Base-by-base conservation (phyloP, 2,329 filamentous ascomycete species). In the Sporothrix euskadiensis region DNA sequence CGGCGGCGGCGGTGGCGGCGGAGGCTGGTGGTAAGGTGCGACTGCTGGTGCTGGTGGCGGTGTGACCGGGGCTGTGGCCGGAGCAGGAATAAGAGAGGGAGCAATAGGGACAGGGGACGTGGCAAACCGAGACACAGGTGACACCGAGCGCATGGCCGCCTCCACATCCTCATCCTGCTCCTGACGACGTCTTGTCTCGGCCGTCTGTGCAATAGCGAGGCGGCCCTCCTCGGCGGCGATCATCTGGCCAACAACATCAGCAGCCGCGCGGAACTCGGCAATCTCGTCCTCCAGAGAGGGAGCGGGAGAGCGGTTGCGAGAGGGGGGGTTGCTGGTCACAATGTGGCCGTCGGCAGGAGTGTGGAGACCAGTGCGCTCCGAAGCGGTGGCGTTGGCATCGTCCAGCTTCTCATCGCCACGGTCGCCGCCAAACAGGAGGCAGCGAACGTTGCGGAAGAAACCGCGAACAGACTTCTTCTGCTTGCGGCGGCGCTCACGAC, bases 271-370 rank as follows among this genome's bases (percentile, higher is more conserved):
- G 78, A 87, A 84, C 68, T 83, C 80, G 3, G 84, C 82, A 75
- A 87, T 82, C 77, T 86, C 85, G 76, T 86, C 82, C 75, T 85
- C 83, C 82, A 87, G 84, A 3, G 83, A 83, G 12, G 77, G 69
- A 68, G 70, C 79, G 44, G 78, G 78, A n/a, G 69, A 59, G 47
- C 63, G 49, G 41, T 65, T 41, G 35, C 44, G 69, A 79, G 69
- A 47, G 22, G 52, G 35, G 1, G 52, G 35, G 2, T 22, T 47
- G 54, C 35, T 71, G 22, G 69, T 59, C 78, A 72, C 74, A 57
- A 72, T 71, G 41, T 73, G 69, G 19, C 72, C 72, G 32, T 71
- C 41, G 3, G 63, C 41, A 12, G 35, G 7, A 1, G 41, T 22
- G 22, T 16, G 69, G 63, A 35, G 12, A 22, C 32, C 14, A 32